These are phyloP conservation scores for Eimeria necatrix DNA, from an alignment of 169 alveolate genomes.

Conservation along the genomic window DNA sequence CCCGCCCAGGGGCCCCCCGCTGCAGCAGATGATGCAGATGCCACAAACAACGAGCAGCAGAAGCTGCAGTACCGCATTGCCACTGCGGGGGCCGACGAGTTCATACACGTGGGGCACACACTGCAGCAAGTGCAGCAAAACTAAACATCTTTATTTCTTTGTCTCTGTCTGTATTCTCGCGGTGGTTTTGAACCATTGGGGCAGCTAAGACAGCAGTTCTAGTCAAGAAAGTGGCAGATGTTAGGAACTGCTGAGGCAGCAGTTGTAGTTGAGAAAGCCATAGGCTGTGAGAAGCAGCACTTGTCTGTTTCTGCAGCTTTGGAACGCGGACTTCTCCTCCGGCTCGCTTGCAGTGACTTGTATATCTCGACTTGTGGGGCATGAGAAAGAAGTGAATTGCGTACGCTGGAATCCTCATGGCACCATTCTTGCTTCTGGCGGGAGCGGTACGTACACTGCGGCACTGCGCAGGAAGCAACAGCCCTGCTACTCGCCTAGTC, in stretches of 20 bases:
- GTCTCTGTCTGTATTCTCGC: not conserved
- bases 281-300: not conserved
- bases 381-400: constrained; percentile 93
- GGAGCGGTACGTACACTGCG: constrained; percentile 87
- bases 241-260: no score
- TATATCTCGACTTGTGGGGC: constrained; percentile 91
- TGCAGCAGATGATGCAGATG: not conserved
- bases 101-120: constrained; percentile 87
- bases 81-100: constrained; percentile 95
- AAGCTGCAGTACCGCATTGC: constrained; percentile 85
- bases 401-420: constrained; percentile 93
- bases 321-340: constrained; percentile 89
- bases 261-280: no score
- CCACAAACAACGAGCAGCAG: not conserved
- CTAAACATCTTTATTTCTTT: not conserved
- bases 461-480: constrained; percentile 13
- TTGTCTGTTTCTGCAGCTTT: constrained; percentile 56
- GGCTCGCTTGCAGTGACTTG: constrained; percentile 89
- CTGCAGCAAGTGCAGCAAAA: no score
- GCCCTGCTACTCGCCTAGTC: not conserved
- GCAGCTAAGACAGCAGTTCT: not conserved
- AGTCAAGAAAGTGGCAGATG: not conserved
- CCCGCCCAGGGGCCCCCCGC: constrained; percentile 83
- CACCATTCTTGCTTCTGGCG: constrained; percentile 92
- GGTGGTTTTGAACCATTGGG: no score